Base-by-base conservation (phyloP, 345 rosid genomes). In the Hibiscus trionum region DNA sequence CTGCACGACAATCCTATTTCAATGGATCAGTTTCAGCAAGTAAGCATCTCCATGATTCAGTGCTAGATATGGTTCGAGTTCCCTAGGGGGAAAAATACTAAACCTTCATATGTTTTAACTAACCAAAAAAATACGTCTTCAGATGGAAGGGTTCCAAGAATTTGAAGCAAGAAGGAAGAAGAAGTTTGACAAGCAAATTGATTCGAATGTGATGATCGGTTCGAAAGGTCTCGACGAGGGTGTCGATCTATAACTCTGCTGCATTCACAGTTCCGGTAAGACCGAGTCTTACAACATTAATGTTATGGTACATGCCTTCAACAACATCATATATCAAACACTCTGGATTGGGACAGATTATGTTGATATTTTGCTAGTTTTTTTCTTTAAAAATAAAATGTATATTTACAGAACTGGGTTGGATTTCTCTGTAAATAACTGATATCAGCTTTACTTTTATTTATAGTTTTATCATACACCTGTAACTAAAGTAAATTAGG, bases 121-220 rank as follows among this genome's bases (percentile, higher is more conserved):
- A 31, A 35, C 55, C n/a, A 5, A 49, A 11, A 10, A 10, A 24
- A 5, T 2, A 7, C 19, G 3, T 44, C 39, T 57, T 33, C 78
- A 94, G 97, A 90, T 94, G 94, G 95, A 90, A 76, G 98, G 98
- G 73, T 94, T 88, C 78, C 84, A 77, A 62, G 97, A 91, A 71
- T 94, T 91, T 78, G 97, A 94, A 84, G 88, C 83, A 63, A 87
- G 97, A 86, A 87, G 98, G 77, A 94, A 86, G 87, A 90, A 80
- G 85, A 94, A 94, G 77, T 91, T 90, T 61, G 98, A 94, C 84
- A 91, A 94, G 82, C 98, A 94, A 75, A 94, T 94, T 17, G 98
- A 94, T 81, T 88, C 95, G 1, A 94, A 94, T 69, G 96, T 94
- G 85, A 91, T 93, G 97, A 93, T 93, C 47, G 67, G 96, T 79